Base-by-base conservation (phyloP, 225 moss, liverwort and hornwort species). In the Lunularia cruciata region DNA sequence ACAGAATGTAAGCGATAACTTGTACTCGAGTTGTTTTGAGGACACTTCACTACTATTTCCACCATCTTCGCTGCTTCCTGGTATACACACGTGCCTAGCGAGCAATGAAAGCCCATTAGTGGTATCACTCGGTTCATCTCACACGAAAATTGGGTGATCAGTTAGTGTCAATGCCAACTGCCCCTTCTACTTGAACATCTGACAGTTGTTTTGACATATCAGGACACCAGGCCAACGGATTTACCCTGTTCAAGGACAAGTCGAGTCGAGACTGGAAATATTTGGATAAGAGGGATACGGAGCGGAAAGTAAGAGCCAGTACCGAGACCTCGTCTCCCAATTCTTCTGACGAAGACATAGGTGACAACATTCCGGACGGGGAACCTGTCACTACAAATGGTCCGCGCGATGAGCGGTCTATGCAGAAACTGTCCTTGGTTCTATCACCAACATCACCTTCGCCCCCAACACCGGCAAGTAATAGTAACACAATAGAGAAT, bases 331-430 rank as follows among this genome's bases (percentile, higher is more conserved):
- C 55, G 18, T 38, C 75, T 36, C 60, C 61, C 9, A 46, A 66
- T 43, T 79, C 67, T 8, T 75, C 72, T 4, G 79, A 75, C 20
- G 75, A 79, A 25, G 75, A 75, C 15, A 62, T 46, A 6, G 79
- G 60, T 22, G 58, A 62, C 66, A 67, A 67, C 38, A 37, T 33
- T n/a, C 4, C 9, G 7, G 55, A 60, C 23, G 60, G 45, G 45
- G 61, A 46, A 35, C 9, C 13, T 35, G 52, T 16, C 26, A 60
- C 48, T 34, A 22, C 8, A 15, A 26, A 27, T 36, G 51, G 18
- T 16, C 12, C 25, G 51, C 7, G 33, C 48, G 56, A 56, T 9
- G 67, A 35, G 22, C 22, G 3, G 47, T 31, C 75, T 8, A 12
- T 9, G 2, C 54, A 68, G 27, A 69, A 58, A 25, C 30, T 81